A percentile compares a stretch with the other conserved stretches of the same genome.
Evolutionary conservation across 495 filamentous ascomycete species (phyloP).

Genomic region (Penicillium pancosmium): DNA sequence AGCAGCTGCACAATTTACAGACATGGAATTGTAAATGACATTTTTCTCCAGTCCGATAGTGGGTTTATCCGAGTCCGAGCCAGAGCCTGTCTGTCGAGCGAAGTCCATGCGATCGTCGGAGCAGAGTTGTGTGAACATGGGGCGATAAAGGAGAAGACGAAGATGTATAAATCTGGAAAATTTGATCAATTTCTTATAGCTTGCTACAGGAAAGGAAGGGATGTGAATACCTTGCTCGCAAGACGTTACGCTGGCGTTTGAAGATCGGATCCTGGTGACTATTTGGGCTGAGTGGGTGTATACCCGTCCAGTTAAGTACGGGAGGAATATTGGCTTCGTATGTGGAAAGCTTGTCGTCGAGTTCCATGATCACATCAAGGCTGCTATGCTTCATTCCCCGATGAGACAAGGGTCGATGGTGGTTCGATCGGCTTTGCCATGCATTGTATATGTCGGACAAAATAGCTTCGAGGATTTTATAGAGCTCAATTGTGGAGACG

Average conservation of each 20-base stretch:
- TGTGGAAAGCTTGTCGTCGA: conserved; percentile 41
- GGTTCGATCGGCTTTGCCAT: conserved; percentile 30
- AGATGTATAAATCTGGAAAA: conserved; percentile 44
- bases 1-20: conserved; percentile 37
- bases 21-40: conserved; percentile 40
- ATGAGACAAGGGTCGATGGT: conserved; percentile 10
- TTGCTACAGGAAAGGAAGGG: background rate
- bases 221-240: conserved; percentile 38
- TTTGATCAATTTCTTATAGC: background rate
- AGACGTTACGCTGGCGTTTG: conserved; percentile 43
- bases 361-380: conserved; percentile 42
- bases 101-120: conserved; percentile 30
- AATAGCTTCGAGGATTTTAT: conserved; percentile 46
- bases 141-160: conserved; percentile 48
- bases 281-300: conserved; percentile 9
- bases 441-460: conserved; percentile 47
- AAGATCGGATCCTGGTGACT: conserved; percentile 23
- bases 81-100: conserved; percentile 12
- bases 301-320: conserved; percentile 40
- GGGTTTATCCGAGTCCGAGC: conserved; percentile 5
- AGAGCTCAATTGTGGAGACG: conserved; percentile 43
- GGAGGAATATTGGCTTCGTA: conserved; percentile 40
- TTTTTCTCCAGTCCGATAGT: conserved; percentile 18
- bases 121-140: conserved; percentile 49
- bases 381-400: conserved; percentile 26